Evolutionary conservation across 371 early-diverging fungal genomes (phyloP).

Genomic region (Apophysomyces ossiformis): DNA sequence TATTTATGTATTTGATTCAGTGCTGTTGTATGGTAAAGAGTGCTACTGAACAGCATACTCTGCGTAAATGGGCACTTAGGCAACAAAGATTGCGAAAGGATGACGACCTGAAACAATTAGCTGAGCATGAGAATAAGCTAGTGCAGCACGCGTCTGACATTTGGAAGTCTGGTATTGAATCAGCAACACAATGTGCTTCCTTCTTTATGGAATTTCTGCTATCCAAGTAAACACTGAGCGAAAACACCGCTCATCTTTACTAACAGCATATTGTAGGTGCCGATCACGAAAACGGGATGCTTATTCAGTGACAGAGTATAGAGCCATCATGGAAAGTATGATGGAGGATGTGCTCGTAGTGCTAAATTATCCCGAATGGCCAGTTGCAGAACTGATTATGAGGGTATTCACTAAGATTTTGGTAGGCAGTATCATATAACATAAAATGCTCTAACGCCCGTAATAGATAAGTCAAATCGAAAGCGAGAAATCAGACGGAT

Average conservation of each 20-base stretch:
- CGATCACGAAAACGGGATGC: slow-evolving; percentile 53
- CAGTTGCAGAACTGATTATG: slow-evolving; percentile 78
- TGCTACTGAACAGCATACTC: slow-evolving; percentile 24
- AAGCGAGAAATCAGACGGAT: slow-evolving; percentile 61
- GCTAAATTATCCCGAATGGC: slow-evolving; percentile 90
- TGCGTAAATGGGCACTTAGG: slow-evolving; percentile 37
- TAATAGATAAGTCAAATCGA: slow-evolving; percentile 59
- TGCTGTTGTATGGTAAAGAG: slow-evolving; percentile 49
- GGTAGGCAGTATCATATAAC: slow-evolving; percentile 31
- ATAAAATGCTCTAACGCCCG: not conserved
- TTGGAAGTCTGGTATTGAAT: slow-evolving; percentile 54
- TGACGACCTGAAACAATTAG: slow-evolving; percentile 28
- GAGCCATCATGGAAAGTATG: slow-evolving; percentile 69
- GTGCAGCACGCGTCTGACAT: slow-evolving; percentile 23
- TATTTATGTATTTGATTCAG: slow-evolving; percentile 85
- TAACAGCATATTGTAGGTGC: slow-evolving; percentile 41
- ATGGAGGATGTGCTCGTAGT: slow-evolving; percentile 76
- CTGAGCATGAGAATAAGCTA: slow-evolving; percentile 26
- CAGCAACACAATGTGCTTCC: slow-evolving; percentile 62
- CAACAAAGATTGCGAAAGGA: slow-evolving; percentile 37
- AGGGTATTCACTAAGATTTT: slow-evolving; percentile 67
- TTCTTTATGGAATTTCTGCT: slow-evolving; percentile 72
- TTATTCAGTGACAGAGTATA: slow-evolving; percentile 73
- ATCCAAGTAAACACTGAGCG: slow-evolving; percentile 39
- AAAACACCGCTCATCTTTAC: not conserved